Evolutionary conservation across 2,329 filamentous ascomycete species (phyloP).

Genomic region (Diatrype stigma): DNA sequence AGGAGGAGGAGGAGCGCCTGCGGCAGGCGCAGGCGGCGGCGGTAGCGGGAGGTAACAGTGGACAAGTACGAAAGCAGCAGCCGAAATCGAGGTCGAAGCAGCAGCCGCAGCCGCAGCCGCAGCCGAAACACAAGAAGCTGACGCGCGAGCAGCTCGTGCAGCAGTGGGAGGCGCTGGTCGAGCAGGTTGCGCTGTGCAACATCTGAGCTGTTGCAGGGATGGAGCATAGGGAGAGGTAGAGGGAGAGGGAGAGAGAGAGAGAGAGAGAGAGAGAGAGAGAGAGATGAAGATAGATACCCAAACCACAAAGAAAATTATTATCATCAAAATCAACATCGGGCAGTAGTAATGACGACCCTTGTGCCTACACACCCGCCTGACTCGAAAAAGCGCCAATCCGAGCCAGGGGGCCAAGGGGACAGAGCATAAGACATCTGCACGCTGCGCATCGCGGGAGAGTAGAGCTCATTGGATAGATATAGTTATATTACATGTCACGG

Average conservation of each 20-base stretch:
- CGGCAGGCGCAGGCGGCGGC: background rate
- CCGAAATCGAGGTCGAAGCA: background rate
- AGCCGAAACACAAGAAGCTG: background rate
- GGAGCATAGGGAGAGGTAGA: too few species aligned
- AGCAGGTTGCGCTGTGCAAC: background rate
- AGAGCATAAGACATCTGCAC: too few species aligned
- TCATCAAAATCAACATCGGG: too few species aligned
- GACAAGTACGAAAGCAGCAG: background rate
- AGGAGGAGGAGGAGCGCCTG: background rate
- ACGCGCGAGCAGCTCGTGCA: background rate
- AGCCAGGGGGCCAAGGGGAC: background rate
- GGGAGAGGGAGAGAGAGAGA: too few species aligned
- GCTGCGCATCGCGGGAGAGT: too few species aligned
- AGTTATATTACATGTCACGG: too few species aligned
- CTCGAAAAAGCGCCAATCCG: too few species aligned
- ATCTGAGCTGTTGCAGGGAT: too few species aligned
- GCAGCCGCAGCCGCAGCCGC: background rate
- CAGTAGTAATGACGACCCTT: background rate
- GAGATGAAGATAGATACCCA: background rate
- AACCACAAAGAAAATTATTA: too few species aligned
- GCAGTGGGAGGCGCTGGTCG: background rate
- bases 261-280: too few species aligned
- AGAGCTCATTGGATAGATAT: too few species aligned
- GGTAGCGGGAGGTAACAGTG: background rate
- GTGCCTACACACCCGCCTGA: background rate